Evolutionary conservation across 1,139 yeast species (phyloP), one percentile per base, ranked within the genome.

Genomic region (Yamadazyma diddensiae): DNA sequence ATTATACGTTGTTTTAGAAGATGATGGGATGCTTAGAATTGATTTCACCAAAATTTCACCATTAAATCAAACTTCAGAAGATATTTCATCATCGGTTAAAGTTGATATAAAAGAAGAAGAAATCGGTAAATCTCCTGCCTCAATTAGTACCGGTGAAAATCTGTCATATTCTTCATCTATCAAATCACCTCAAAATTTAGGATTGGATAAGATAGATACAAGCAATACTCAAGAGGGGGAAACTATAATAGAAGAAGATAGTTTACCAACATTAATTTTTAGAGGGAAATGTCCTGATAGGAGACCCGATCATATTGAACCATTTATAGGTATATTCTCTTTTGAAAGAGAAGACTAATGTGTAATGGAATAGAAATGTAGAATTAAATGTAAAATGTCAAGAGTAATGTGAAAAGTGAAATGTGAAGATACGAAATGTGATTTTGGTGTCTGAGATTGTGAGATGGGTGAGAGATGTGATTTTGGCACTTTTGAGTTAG

Each of bases 251-350:
- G 41, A 37, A 23, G 65, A 60, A 19, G 65, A 60, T 4, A 65
- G 63, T 29, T 41, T 59, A 2, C 81, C 81, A 2, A 63, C 73
- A 14, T 47, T 74, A 29, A 60, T 75, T 6, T 75, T 73, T 43
- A 55, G 68, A 39, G 81, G 79, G 0, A 62, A 61, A 35, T 73
- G 76, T 41, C 79, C 80, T 1, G 75, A 71, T 37, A 77, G 79
- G 5, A 59, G 70, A 30, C 78, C 78, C 1, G 78, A 73, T 38
- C 60, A 56, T 21, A 63, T 72, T 17, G 78, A 71, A 45, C 79
- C 80, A 5, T 74, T 73, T 41, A 73, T 75, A 27, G 81, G 81
- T 1, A 73, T 74, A 11, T 72, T 73, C 40, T 69, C 73, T 21
- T 73, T 75, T 48, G 79, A 74, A 44, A 57, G 60, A 35, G 73